Evolutionary conservation across 2,329 filamentous ascomycete species (phyloP).

Genomic region (Exophiala phaeomuriformis): DNA sequence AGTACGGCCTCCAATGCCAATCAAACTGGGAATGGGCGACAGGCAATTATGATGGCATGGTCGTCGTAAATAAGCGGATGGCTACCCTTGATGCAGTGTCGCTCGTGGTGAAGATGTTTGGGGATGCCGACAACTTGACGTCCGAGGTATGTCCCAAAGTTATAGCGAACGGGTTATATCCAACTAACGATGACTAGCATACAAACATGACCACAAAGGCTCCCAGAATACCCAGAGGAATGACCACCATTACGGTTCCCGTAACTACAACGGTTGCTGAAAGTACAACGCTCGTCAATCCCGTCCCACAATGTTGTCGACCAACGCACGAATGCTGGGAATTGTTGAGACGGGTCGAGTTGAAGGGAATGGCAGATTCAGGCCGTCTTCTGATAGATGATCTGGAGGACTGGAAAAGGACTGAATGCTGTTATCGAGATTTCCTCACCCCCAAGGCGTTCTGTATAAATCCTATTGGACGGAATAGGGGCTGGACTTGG

Average conservation of each 20-base stretch:
- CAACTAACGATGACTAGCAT: not conserved
- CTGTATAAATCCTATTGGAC: not conserved
- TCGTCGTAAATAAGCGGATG: not conserved
- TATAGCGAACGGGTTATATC: too few species aligned
- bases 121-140: not conserved
- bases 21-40: slow-evolving; percentile 1
- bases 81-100: not conserved
- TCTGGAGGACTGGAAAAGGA: slow-evolving; percentile 7
- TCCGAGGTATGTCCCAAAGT: too few species aligned
- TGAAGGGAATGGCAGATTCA: not conserved
- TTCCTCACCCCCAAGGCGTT: not conserved
- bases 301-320: not conserved
- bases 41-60: not conserved
- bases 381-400: slow-evolving; percentile 3
- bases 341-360: not conserved
- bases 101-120: not conserved
- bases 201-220: not conserved
- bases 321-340: slow-evolving; percentile 6
- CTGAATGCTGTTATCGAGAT: slow-evolving; percentile 2
- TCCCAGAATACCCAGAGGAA: not conserved
- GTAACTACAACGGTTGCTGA: too few species aligned
- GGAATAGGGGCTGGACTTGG: not conserved
- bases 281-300: too few species aligned
- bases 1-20: not conserved
- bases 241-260: too few species aligned